Evolutionary conservation across 345 rosid species (phyloP).

Genomic region (Aquilaria sinensis): DNA sequence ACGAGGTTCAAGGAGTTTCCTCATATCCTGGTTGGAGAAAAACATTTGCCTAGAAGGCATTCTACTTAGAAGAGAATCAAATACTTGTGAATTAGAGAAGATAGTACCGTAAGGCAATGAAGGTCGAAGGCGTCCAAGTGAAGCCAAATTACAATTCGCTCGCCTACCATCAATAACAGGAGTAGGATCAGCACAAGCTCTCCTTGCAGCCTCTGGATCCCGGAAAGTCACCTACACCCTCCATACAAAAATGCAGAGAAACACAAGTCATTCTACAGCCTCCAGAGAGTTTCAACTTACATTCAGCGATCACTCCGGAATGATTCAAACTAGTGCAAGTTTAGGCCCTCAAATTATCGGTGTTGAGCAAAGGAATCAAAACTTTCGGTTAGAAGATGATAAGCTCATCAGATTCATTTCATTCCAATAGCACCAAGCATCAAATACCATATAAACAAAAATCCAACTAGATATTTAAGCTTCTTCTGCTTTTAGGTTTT

Average conservation of each 20-base stretch:
- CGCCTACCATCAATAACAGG: conserved; percentile 94
- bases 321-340: conserved; percentile 7
- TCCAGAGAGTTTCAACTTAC: not conserved
- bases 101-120: conserved; percentile 47
- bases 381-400: too few relatives aligned
- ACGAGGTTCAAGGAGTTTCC: too few relatives aligned
- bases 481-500: too few relatives aligned
- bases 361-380: too few relatives aligned
- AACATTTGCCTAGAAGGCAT: too few relatives aligned
- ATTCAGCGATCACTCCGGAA: too few relatives aligned
- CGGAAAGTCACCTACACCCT: conserved; percentile 93
- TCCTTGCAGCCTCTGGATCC: conserved; percentile 93
- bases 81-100: conserved; percentile 13
- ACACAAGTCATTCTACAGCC: conserved; percentile 34
- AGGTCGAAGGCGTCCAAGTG: conserved; percentile 76
- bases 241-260: conserved; percentile 46
- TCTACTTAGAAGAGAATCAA: too few relatives aligned
- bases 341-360: not conserved
- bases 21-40: too few relatives aligned
- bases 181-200: conserved; percentile 83
- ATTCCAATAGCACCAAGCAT: too few relatives aligned
- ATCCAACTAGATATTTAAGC: too few relatives aligned
- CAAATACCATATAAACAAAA: not conserved
- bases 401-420: not conserved
- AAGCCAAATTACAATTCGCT: conserved; percentile 95